Percentiles rank a stretch among this genome's conserved stretches.
These are phyloP conservation scores for Ascodesmis nigricans DNA, from an alignment of 495 filamentous ascomycete genomes.

Conservation along the genomic window DNA sequence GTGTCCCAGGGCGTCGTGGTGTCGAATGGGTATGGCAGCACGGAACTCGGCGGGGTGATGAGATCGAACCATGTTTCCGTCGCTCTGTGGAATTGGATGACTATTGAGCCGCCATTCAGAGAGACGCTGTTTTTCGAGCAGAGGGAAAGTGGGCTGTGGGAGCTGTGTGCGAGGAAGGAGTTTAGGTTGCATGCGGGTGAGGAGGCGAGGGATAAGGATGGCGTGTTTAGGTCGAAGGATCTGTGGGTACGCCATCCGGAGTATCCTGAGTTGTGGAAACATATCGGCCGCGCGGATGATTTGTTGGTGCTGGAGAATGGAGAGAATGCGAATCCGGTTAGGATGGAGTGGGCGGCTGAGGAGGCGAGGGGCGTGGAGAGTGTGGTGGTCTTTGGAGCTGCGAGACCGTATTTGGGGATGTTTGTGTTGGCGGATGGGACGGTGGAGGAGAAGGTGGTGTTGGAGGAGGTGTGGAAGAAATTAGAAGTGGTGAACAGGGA, in stretches of 20 bases:
- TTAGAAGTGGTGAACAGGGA: slow-evolving; percentile 9
- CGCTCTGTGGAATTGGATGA: slow-evolving; percentile 33
- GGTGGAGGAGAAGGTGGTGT: slow-evolving; percentile 7
- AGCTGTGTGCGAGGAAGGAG: too few relatives aligned
- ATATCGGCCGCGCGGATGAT: slow-evolving; percentile 29
- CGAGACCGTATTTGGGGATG: slow-evolving; percentile 14
- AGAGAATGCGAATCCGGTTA: slow-evolving; percentile 29
- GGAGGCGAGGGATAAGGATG: slow-evolving; percentile 35
- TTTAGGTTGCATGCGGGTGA: slow-evolving; percentile 39
- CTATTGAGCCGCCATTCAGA: slow-evolving; percentile 27
- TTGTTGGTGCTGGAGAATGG: slow-evolving; percentile 33
- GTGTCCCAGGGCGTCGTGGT: slow-evolving; percentile 29
- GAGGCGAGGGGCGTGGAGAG: slow-evolving; percentile 10
- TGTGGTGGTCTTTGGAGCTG: slow-evolving; percentile 9
- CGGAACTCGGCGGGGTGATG: slow-evolving; percentile 33
- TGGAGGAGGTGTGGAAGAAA: slow-evolving; percentile 8
- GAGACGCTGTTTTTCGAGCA: slow-evolving; percentile 32
- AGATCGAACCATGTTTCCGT: slow-evolving; percentile 28
- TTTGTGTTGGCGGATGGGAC: slow-evolving; percentile 8
- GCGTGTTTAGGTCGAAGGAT: slow-evolving; percentile 34
- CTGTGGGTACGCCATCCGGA: slow-evolving; percentile 34
- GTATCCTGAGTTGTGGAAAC: slow-evolving; percentile 24
- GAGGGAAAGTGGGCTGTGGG: slow-evolving; percentile 17
- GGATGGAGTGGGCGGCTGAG: slow-evolving; percentile 18
- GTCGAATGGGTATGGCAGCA: slow-evolving; percentile 32